phyloP scores from a whole-genome alignment of 176 grass and related monocot genomes.

The Musa troglodytarum region DNA sequence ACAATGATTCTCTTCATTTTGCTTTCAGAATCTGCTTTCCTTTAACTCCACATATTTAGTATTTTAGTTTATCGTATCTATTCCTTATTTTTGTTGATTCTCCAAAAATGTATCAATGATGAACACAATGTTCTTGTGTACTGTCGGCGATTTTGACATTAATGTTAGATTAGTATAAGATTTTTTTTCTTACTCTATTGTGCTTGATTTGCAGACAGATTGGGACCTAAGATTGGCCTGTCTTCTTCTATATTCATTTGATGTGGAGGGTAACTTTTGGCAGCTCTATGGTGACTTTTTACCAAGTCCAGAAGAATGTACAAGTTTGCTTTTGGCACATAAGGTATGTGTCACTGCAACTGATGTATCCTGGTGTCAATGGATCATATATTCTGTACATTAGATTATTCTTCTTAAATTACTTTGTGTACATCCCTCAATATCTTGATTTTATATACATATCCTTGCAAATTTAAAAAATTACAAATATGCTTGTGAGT shows the following conservation, averaged over 20 bases:
- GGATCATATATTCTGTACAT: no score
- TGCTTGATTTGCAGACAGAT: slow-evolving; percentile 43
- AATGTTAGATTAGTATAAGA: not conserved
- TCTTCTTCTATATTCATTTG: slow-evolving; percentile 79
- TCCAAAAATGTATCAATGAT: not conserved
- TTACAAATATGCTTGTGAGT: no score
- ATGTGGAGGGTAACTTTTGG: slow-evolving; percentile 81
- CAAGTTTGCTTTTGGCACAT: slow-evolving; percentile 76
- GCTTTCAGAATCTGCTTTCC: not conserved
- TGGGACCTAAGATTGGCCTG: slow-evolving; percentile 93
- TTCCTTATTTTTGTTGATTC: not conserved
- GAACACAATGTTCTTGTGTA: not conserved
- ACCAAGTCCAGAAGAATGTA: slow-evolving; percentile 77
- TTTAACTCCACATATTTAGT: not conserved
- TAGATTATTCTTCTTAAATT: no score
- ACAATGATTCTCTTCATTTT: no score
- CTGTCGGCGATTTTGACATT: not conserved
- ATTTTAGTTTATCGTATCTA: not conserved
- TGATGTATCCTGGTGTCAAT: not conserved
- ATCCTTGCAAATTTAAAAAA: no score
- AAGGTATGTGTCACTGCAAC: slow-evolving; percentile 40
- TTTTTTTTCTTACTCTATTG: not conserved
- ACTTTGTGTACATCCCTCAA: no score
- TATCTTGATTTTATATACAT: no score
- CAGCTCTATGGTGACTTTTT: slow-evolving; percentile 91